Evolutionary conservation across 2,329 filamentous ascomycete species (phyloP), one percentile per base, ranked within the genome.

Genomic region (Xylariaceae sp.): DNA sequence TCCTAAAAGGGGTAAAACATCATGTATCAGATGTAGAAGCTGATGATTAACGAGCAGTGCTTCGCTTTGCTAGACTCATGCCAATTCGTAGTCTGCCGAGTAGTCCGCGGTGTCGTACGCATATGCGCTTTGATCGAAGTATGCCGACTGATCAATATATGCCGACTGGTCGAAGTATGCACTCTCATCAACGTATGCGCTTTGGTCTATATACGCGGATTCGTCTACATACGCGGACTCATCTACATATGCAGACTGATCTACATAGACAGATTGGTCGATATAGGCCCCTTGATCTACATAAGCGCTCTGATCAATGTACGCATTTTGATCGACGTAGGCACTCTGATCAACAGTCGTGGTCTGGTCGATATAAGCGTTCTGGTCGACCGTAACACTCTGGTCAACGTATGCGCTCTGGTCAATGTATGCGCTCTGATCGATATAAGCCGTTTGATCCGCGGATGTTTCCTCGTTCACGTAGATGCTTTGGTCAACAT

Each of bases 41-140:
- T 4, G 3, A 23, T 23, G 3, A 4, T 1, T 30, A 30, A 30
- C 5, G 23, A 30, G 23, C 3, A 30, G 23, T 30, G 23, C 4
- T 6, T 1, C 1, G 23, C 3, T 30, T 30, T 30, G 3, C 23
- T 4, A 1, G 1, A 48, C 8, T 52, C 47, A 57, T 11, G 51
- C 51, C 6, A 55, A 18, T 1, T 34, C 49, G 58, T 62, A 62
- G 11, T 62, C 60, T 2, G 52, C 58, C 3, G 55, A 61, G 4
- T 62, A 62, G n/a, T 60, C 61, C 2, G 61, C 58, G 6, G 57
- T 60, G 39, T 61, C 58, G 39, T 61, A 60, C 30, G 53, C 42
- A 11, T 52, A 55, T 2, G 61, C 15, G 15, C 42, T 55, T 15
- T 63, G 53, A n/a, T 59, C 57, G 35, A 30, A 4, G 23, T 49